Percentiles rank a stretch among this genome's conserved stretches.
phyloP scores from a whole-genome alignment of 2,329 filamentous ascomycete species.

The Zopfia rhizophila region DNA sequence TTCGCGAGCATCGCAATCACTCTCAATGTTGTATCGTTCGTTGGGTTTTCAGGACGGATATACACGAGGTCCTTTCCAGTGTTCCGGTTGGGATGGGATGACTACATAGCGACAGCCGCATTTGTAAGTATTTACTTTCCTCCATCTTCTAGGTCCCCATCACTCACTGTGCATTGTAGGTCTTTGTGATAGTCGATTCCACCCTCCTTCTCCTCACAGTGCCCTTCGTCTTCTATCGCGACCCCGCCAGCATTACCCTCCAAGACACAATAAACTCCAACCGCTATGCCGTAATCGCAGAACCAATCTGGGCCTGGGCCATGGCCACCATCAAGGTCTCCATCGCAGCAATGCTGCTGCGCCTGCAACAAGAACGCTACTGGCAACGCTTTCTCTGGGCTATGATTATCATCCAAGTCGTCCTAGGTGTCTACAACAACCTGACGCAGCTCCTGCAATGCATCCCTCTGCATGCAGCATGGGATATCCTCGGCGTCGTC shows the following conservation, averaged over 20 bases:
- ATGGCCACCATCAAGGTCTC: constrained; percentile 30
- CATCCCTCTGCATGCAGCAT: constrained; percentile 24
- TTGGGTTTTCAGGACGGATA: constrained; percentile 27
- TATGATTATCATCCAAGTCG: constrained; percentile 25
- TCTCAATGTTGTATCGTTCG: constrained; percentile 21
- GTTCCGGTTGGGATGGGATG: constrained; percentile 26
- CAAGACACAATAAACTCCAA: constrained; percentile 19
- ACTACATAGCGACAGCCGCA: constrained; percentile 26
- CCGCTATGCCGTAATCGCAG: constrained; percentile 24
- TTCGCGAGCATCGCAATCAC: constrained; percentile 23
- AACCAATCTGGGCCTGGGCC: constrained; percentile 32
- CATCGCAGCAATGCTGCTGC: constrained; percentile 30
- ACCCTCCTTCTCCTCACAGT: constrained; percentile 24
- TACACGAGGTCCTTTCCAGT: constrained; percentile 27
- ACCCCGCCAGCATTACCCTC: constrained; percentile 17
- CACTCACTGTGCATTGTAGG: constrained; percentile 5
- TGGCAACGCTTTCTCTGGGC: constrained; percentile 29
- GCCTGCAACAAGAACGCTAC: constrained; percentile 18
- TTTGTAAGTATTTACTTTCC: constrained; percentile 22
- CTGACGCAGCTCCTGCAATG: constrained; percentile 26
- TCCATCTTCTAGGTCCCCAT: not conserved
- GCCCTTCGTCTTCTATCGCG: constrained; percentile 19
- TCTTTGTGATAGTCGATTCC: constrained; percentile 24
- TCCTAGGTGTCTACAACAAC: constrained; percentile 25
- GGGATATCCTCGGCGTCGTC: constrained; percentile 21